Evolutionary conservation across 805 yeast species (phyloP).

Genomic region (Starmerella floris): DNA sequence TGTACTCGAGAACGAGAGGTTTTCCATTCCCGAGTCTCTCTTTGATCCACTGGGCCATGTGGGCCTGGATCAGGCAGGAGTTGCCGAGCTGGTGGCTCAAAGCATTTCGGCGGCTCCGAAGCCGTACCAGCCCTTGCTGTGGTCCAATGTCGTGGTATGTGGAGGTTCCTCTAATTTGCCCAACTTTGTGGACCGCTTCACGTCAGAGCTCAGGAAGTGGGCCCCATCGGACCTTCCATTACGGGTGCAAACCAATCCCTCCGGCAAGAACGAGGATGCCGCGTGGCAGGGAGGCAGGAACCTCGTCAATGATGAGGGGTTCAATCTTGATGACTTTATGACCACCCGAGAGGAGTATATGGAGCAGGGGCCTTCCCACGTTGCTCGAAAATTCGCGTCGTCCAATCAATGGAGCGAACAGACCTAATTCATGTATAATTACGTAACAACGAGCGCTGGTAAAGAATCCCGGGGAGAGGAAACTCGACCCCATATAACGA

Average conservation of each 20-base stretch:
- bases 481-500: no score
- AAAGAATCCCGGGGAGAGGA: no score
- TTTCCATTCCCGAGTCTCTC: conserved; percentile 71
- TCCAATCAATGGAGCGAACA: conserved; percentile 8
- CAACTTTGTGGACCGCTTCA: conserved; percentile 50
- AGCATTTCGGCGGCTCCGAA: conserved; percentile 60
- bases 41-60: conserved; percentile 69
- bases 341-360: conserved; percentile 68
- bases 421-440: not conserved
- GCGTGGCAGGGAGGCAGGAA: conserved; percentile 48
- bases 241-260: conserved; percentile 22
- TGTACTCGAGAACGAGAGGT: conserved; percentile 67
- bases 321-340: conserved; percentile 32
- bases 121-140: conserved; percentile 51
- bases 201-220: conserved; percentile 25
- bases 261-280: conserved; percentile 29
- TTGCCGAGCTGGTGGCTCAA: conserved; percentile 57
- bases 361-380: conserved; percentile 51
- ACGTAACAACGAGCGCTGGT: not conserved
- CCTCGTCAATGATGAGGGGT: conserved; percentile 29
- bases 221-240: conserved; percentile 27
- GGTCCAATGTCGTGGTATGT: conserved; percentile 61
- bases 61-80: conserved; percentile 65
- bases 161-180: conserved; percentile 74
- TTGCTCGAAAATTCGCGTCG: conserved; percentile 8